Evolutionary conservation across 208 protist species (phyloP), one percentile per base, ranked within the genome.

Genomic region (Wallacemonas sp.): DNA sequence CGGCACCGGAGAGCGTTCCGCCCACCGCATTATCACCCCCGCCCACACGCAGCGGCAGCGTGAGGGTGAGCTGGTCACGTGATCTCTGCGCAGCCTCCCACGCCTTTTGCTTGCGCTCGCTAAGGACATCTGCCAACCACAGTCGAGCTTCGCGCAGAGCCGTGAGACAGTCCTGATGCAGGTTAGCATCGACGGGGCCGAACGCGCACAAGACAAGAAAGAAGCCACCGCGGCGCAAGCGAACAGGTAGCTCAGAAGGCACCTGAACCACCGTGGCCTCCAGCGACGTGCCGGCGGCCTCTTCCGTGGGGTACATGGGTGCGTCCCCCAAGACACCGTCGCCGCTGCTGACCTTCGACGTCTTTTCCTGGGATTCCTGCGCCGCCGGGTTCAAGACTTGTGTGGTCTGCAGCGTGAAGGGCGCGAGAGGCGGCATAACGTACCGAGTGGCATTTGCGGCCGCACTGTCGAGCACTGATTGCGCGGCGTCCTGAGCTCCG

Each of bases 121-220:
- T 76, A 59, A 28, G 26, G 22, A 81, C 60, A 53, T 84, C 75
- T 3, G 66, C 53, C 24, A 84, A 66, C 76, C 80, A 86, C 28
- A 33, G 33, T 17, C 71, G 63, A 15, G 71, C 80, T 54, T 80
- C 77, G 33, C 73, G 58, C 42, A 93, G 68, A 2, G 71, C 75
- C 14, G 6, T 34, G 21, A 73, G 22, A 65, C 82, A 86, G 22
- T 68, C 61, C 27, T 63, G 60, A 60, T 93, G 83, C 64, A 90
- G 60, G 24, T 64, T 62, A 31, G 67, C 33, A n/a, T 82, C 67
- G 26, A 93, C 66, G 0, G 69, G 62, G 21, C 86, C 86, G 12
- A 82, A 77, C 4, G 74, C 75, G 38, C 81, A 77, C 21, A 93
- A 77, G 0, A 90, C 75, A 24, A 93, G 75, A 41, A 88, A 84